Conservation (phyloP, 768 basidiomycete species). For the Austroboletus eburneus region DNA sequence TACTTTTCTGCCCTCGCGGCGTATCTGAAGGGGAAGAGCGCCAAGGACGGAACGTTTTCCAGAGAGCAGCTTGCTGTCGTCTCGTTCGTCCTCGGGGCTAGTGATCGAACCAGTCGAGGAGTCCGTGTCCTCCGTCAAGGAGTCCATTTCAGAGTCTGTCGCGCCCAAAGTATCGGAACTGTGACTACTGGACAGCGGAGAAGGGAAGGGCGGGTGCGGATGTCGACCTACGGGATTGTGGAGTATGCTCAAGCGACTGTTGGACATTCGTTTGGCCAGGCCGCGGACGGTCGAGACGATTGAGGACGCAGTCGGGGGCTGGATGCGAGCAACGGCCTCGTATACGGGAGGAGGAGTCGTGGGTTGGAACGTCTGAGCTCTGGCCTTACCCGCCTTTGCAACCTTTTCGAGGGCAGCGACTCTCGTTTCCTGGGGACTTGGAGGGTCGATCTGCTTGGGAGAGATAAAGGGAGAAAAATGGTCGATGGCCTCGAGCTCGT, state of each 20-base stretch:
- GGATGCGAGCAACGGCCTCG: conserved; percentile 29
- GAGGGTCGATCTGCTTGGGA: conserved; percentile 8
- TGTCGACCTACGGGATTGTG: conserved; percentile 17
- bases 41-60: conserved; percentile 44
- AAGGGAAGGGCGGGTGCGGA: conserved; percentile 18
- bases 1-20: conserved; percentile 38
- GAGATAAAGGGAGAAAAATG: conserved; percentile 69
- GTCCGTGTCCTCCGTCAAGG: conserved; percentile 58
- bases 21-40: conserved; percentile 42
- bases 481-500: conserved; percentile 71
- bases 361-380: conserved; percentile 45
- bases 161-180: conserved; percentile 44
- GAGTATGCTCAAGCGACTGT: conserved; percentile 33
- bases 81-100: conserved; percentile 47
- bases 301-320: conserved; percentile 28
- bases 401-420: conserved; percentile 53
- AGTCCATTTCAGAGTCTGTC: conserved; percentile 56
- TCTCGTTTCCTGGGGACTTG: conserved; percentile 40
- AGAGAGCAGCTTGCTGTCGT: conserved; percentile 14
- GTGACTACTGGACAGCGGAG: conserved; percentile 35
- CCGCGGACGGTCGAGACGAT: conserved; percentile 54
- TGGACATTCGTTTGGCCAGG: conserved; percentile 55
- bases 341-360: conserved; percentile 41
- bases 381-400: conserved; percentile 48
- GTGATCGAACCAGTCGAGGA: conserved; percentile 50